A percentile compares a stretch with the other conserved stretches of the same genome.
phyloP scores from a whole-genome alignment of 1,139 yeast species.

The Geotrichum reessii region DNA sequence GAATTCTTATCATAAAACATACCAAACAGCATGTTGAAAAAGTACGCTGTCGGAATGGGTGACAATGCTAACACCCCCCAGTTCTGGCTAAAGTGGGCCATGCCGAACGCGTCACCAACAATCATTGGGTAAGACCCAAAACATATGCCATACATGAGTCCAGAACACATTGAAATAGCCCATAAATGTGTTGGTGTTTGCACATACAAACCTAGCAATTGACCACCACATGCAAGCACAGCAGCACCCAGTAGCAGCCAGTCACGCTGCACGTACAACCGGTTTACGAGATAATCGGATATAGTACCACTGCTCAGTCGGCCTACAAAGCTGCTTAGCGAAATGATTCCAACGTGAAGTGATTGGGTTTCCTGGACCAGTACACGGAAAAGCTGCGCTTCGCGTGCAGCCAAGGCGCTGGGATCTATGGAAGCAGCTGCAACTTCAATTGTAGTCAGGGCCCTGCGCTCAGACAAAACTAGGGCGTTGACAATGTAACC shows the following conservation, averaged over 20 bases:
- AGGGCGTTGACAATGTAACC: slow-evolving; percentile 60
- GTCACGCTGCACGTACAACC: slow-evolving; percentile 50
- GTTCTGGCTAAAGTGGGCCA: slow-evolving; percentile 61
- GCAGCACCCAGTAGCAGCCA: slow-evolving; percentile 59
- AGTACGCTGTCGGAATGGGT: slow-evolving; percentile 35
- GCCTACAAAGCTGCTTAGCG: slow-evolving; percentile 58
- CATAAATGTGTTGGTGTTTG: slow-evolving; percentile 35
- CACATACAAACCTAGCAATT: slow-evolving; percentile 15
- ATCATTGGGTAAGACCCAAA: slow-evolving; percentile 76
- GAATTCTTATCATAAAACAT: slow-evolving; percentile 33
- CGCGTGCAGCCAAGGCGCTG: slow-evolving; percentile 22
- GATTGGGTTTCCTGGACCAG: slow-evolving; percentile 49
- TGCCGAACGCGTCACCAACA: slow-evolving; percentile 65
- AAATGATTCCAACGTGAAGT: slow-evolving; percentile 61
- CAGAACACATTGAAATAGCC: slow-evolving; percentile 51
- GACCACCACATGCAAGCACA: slow-evolving; percentile 35
- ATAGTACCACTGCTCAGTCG: slow-evolving; percentile 58
- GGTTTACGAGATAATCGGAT: slow-evolving; percentile 52
- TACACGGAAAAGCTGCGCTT: slow-evolving; percentile 20
- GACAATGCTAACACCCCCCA: slow-evolving; percentile 59
- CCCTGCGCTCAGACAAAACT: slow-evolving; percentile 23
- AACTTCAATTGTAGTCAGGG: background rate
- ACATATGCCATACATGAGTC: slow-evolving; percentile 65
- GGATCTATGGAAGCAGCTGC: slow-evolving; percentile 46
- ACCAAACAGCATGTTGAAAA: slow-evolving; percentile 35